Evolutionary conservation across 768 basidiomycete species (phyloP).

Genomic region (Amanita polypyramis): DNA sequence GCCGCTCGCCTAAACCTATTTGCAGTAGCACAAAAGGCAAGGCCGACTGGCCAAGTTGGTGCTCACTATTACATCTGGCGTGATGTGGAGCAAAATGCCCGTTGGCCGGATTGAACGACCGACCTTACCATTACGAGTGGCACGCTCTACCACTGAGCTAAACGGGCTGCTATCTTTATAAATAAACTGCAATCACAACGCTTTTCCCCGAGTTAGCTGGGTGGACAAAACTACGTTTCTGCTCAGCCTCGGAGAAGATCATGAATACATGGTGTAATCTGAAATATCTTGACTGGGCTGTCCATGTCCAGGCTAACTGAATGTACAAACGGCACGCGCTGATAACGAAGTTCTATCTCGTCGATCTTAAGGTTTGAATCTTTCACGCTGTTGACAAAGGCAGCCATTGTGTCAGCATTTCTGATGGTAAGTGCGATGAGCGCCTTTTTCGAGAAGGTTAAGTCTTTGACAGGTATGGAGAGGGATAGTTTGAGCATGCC

Average conservation of each 20-base stretch:
- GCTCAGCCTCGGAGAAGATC: too few relatives aligned
- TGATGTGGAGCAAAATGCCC: constrained; percentile 13
- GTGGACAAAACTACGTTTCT: too few relatives aligned
- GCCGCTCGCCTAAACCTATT: too few relatives aligned
- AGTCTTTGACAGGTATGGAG: constrained; percentile 11
- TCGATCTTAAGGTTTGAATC: not conserved
- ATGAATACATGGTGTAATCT: not conserved
- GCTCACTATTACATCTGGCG: not conserved
- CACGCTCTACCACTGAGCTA: constrained; percentile 56
- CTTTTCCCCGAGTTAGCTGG: too few relatives aligned
- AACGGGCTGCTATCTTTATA: constrained; percentile 35
- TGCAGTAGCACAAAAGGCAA: too few relatives aligned
- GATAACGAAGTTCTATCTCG: not conserved
- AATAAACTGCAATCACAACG: too few relatives aligned
- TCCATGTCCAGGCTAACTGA: not conserved
- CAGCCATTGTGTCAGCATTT: constrained; percentile 39
- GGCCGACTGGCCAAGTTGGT: too few relatives aligned
- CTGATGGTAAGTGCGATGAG: constrained; percentile 47
- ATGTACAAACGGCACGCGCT: not conserved
- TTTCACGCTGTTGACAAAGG: constrained; percentile 31
- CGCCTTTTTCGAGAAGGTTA: constrained; percentile 18
- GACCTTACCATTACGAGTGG: constrained; percentile 38
- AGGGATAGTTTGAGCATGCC: constrained; percentile 37
- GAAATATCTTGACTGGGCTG: not conserved
- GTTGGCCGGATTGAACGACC: constrained; percentile 23